Evolutionary conservation across 208 protist genomes (phyloP).

Genomic region (Leishmania lainsoni): DNA sequence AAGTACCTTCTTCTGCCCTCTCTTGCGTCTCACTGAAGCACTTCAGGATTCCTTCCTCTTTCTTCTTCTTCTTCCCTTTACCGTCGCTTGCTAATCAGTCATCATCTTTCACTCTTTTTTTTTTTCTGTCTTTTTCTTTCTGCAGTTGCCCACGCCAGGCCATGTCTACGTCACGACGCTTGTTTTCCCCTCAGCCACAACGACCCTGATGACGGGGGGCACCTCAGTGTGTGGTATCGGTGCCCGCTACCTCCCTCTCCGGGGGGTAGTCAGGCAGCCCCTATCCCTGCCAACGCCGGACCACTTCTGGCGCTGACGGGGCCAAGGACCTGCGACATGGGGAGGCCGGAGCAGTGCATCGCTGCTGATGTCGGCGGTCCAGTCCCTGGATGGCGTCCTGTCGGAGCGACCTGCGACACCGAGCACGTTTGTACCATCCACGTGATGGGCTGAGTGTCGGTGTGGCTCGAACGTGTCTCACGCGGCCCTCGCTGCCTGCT

Average conservation of each 20-base stretch:
- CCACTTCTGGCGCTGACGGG: no score
- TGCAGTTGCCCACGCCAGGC: neutral
- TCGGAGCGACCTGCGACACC: no score
- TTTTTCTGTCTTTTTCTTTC: neutral
- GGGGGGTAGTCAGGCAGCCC: no score
- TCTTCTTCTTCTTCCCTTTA: neutral
- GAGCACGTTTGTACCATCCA: no score
- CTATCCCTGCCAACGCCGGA: no score
- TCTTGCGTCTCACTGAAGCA: neutral
- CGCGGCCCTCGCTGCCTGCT: neutral
- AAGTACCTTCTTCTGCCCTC: neutral
- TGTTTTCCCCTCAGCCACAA: neutral
- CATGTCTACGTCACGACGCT: neutral
- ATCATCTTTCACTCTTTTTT: neutral
- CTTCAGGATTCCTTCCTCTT: neutral
- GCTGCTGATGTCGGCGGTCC: no score
- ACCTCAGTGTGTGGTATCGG: neutral
- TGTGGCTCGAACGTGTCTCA: no score
- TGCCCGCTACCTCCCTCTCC: no score
- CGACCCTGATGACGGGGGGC: neutral
- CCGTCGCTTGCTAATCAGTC: neutral
- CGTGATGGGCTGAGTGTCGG: no score
- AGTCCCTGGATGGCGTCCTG: neutral
- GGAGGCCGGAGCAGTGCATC: no score
- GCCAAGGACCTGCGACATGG: no score